Conservation (phyloP, 2,329 filamentous ascomycete genomes). For the Fonsecaea pugnacius region DNA sequence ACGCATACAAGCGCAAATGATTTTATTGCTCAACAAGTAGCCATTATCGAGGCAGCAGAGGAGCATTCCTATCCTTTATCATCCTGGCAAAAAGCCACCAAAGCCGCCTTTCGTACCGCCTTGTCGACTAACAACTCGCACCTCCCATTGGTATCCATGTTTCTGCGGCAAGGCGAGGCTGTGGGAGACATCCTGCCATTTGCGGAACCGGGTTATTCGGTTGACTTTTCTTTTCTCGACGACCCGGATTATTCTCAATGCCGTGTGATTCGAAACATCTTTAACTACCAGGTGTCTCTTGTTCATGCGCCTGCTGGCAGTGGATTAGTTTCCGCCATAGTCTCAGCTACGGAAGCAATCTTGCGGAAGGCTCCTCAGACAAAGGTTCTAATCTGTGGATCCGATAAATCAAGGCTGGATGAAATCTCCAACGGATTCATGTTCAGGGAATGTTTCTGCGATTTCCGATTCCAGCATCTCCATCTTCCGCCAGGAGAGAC, state of each 20-base stretch:
- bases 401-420: background rate
- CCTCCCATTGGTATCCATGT: background rate
- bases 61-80: background rate
- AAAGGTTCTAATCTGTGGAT: background rate
- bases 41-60: background rate
- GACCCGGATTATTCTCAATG: background rate
- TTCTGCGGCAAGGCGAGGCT: background rate
- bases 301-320: conserved; percentile 5
- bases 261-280: conserved; percentile 9
- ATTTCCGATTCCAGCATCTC: conserved; percentile 4
- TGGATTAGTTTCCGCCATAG: background rate
- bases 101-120: background rate
- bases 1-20: background rate
- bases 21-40: conserved; percentile 1
- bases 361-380: conserved; percentile 1
- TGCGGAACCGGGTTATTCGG: background rate
- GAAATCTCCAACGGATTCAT: background rate
- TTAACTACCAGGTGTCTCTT: conserved; percentile 8
- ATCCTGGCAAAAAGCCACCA: background rate
- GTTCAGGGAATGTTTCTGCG: background rate
- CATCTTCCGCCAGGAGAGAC: background rate
- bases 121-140: background rate
- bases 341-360: conserved; percentile 1
- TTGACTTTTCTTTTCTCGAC: conserved; percentile 5
- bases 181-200: background rate